Conservation (phyloP, 2,329 filamentous ascomycete genomes). For the Stemphylium lycopersici region DNA sequence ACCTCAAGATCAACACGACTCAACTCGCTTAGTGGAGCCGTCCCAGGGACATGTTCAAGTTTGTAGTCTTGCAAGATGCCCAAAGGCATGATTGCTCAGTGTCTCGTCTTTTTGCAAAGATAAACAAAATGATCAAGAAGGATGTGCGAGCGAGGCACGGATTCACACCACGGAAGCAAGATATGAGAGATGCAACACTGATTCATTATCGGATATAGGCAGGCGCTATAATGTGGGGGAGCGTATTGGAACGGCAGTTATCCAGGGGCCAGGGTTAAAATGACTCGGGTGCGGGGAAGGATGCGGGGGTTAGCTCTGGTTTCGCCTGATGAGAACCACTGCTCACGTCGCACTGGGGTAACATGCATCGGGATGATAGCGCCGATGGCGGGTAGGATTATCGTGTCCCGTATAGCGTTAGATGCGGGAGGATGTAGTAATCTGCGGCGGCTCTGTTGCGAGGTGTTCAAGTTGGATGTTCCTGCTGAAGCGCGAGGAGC, state of each 20-base stretch:
- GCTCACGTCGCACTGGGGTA: background rate
- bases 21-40: conserved; percentile 30
- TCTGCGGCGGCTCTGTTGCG: background rate
- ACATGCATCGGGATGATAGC: conserved; percentile 2
- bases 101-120: background rate
- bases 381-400: conserved; percentile 1
- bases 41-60: conserved; percentile 33
- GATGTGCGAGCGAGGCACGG: background rate
- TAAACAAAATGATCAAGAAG: background rate
- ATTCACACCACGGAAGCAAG: background rate
- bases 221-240: conserved; percentile 16
- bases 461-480: background rate
- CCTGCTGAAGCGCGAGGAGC: too few species aligned
- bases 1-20: conserved; percentile 22
- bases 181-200: background rate
- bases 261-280: background rate
- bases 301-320: conserved; percentile 3
- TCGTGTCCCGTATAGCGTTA: background rate
- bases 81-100: conserved; percentile 25
- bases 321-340: background rate
- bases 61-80: conserved; percentile 30
- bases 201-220: background rate
- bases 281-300: conserved; percentile 15
- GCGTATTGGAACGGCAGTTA: conserved; percentile 4
- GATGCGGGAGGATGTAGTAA: background rate